phyloP scores from a whole-genome alignment of 768 basidiomycete species.

The Megacollybia marginata region DNA sequence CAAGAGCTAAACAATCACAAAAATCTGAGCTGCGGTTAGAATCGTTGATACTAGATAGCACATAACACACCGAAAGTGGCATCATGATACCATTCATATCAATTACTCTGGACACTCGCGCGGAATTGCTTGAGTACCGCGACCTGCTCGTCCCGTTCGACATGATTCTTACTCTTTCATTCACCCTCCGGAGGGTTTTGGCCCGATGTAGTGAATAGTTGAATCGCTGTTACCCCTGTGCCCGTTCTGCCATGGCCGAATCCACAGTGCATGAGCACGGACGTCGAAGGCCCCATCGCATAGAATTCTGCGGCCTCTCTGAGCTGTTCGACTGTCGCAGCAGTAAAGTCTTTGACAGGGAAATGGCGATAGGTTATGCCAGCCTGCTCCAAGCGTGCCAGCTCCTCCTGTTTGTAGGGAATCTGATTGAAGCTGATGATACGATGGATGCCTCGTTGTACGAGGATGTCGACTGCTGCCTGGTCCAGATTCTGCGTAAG shows the following conservation, averaged over 20 bases:
- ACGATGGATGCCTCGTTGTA: constrained; percentile 9
- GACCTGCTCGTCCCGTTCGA: neutral
- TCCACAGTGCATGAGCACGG: constrained; percentile 5
- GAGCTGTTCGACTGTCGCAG: constrained; percentile 12
- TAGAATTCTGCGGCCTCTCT: constrained; percentile 10
- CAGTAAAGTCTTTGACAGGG: constrained; percentile 13
- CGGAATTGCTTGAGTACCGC: neutral
- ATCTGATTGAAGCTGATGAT: constrained; percentile 14
- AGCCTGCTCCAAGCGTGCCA: constrained; percentile 2
- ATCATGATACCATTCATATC: too few species aligned
- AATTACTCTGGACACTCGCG: neutral
- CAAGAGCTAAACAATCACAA: too few species aligned
- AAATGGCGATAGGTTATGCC: constrained; percentile 12
- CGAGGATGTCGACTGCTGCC: constrained; percentile 10
- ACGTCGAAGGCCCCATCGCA: neutral
- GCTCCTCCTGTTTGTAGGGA: constrained; percentile 6
- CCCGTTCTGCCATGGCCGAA: constrained; percentile 9
- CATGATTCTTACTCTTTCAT: neutral
- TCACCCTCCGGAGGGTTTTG: neutral
- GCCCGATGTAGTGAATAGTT: constrained; percentile 1
- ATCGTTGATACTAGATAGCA: too few species aligned
- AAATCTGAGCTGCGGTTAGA: too few species aligned
- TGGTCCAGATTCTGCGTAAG: constrained; percentile 10
- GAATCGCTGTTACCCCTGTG: constrained; percentile 7
- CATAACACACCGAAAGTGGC: too few species aligned